Conservation (phyloP, 1,284 basidiomycete genomes). For the Somion occarium region DNA sequence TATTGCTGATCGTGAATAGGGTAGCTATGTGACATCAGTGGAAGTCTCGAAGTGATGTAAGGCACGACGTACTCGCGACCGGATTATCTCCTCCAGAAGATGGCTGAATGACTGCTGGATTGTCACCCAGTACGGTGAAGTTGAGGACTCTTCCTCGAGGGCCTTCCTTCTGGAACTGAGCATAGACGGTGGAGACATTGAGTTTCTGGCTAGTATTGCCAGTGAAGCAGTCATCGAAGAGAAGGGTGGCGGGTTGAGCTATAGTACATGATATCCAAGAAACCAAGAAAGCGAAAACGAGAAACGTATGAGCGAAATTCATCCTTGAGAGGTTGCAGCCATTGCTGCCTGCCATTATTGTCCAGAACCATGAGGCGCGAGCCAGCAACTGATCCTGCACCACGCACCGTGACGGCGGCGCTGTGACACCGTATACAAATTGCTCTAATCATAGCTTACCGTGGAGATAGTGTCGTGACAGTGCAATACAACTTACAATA, state of each 20-base stretch:
- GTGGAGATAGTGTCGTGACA: too few relatives aligned
- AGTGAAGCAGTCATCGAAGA: conserved; percentile 51
- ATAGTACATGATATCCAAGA: conserved; percentile 15
- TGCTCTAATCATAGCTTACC: too few relatives aligned
- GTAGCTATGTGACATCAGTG: conserved; percentile 50
- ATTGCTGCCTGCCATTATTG: conserved; percentile 19
- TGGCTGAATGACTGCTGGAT: conserved; percentile 53
- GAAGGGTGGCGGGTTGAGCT: conserved; percentile 28
- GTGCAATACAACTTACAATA: too few relatives aligned
- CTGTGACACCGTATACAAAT: too few relatives aligned
- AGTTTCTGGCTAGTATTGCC: conserved; percentile 54
- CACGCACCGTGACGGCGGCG: too few relatives aligned
- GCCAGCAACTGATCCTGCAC: too few relatives aligned
- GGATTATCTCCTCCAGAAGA: conserved; percentile 55
- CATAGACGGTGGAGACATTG: conserved; percentile 67
- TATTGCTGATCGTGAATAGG: conserved; percentile 75
- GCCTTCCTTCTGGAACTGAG: conserved; percentile 55
- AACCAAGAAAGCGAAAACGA: conserved; percentile 18
- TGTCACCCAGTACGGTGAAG: conserved; percentile 60
- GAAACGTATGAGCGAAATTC: conserved; percentile 15
- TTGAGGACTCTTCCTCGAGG: conserved; percentile 48
- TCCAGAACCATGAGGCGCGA: background rate
- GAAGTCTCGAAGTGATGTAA: conserved; percentile 9
- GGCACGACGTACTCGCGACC: conserved; percentile 42
- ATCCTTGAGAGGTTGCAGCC: conserved; percentile 14